Evolutionary conservation across 2,329 filamentous ascomycete species (phyloP), one percentile per base, ranked within the genome.

Genomic region (Thyridium curvatum): DNA sequence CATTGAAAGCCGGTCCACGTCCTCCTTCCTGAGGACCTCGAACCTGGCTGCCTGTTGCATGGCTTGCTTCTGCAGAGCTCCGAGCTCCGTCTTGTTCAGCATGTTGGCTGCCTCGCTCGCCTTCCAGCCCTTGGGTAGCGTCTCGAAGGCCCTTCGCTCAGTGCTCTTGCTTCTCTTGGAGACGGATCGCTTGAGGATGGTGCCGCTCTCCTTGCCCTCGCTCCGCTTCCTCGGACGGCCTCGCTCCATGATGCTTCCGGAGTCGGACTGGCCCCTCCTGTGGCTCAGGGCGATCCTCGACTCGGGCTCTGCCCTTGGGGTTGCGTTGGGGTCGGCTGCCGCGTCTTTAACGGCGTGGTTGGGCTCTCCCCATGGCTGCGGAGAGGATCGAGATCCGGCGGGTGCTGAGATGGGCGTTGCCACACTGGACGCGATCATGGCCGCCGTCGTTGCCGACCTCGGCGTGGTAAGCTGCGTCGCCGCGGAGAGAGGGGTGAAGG

Each of bases 1-100:
- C 59, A 74, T 76, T 13, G 83, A 85, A 5, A 88, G 67, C 14
- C 66, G 64, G 37, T 83, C 79, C 12, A 84, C 80, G 46, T 84
- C 78, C 18, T 74, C 72, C 37, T 69, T 68, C 34, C 62, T 66
- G 16, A 85, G 66, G n/a, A 85, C 70, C 56, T 84, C 78, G 44
- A 84, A 85, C 21, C 76, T 67, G 30, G 72, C 66, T 0, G 74
- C 76, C 52, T 84, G 79, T 21, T 75, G 73, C 30, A 77, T 60
- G 2, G 81, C 80, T 52, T 84, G 79, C 46, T 68, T 71, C 41
- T 77, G 71, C 16, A 85, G 59, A 4, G 64, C 60, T 9, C 57
- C 56, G 12, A 77, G 54, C 39, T 84, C 79, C 2, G 55, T 50
- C 8, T 62, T 50, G 12, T 65, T 65, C 14, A 84, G 52, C 34